A percentile compares a stretch with the other conserved stretches of the same genome.
These are phyloP conservation scores for Sungouiozyma intestinalis DNA, from an alignment of 805 yeast species.

Conservation along the genomic window DNA sequence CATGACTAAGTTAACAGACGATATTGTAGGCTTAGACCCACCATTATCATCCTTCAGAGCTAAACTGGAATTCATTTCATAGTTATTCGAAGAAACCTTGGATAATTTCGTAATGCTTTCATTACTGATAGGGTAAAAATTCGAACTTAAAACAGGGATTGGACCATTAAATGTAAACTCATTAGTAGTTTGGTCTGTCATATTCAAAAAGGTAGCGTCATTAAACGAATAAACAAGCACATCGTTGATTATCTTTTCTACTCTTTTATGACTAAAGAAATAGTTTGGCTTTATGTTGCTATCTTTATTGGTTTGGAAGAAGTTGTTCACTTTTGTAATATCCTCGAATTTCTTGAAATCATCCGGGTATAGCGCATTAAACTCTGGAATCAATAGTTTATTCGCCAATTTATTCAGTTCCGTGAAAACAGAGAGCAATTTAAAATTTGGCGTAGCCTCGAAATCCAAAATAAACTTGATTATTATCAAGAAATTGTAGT, in stretches of 20 bases:
- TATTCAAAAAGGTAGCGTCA: conserved; percentile 24
- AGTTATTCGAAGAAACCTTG: neutral
- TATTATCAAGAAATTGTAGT: conserved; percentile 21
- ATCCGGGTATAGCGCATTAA: conserved; percentile 13
- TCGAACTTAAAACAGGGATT: neutral
- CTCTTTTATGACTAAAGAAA: neutral
- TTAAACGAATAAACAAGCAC: conserved; percentile 25
- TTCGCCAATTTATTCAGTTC: conserved; percentile 24
- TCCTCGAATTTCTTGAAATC: conserved; percentile 9
- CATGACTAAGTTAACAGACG: conserved; percentile 8
- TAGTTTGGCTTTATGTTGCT: conserved; percentile 3
- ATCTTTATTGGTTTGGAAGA: conserved; percentile 12
- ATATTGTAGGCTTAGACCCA: conserved; percentile 4
- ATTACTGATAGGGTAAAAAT: neutral
- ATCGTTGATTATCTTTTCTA: conserved; percentile 23
- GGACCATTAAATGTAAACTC: conserved; percentile 16
- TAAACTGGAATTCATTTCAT: neutral
- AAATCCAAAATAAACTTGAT: conserved; percentile 26
- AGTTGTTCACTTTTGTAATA: neutral
- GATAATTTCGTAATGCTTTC: neutral
- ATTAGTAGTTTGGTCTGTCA: conserved; percentile 20
- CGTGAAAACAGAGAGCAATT: conserved; percentile 22
- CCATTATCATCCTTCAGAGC: neutral
- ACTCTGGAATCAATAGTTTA: conserved; percentile 19
- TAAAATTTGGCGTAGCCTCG: conserved; percentile 27